These are phyloP conservation scores for Fraxinus baroniana DNA, from an alignment of 305 asterid species.

Conservation along the genomic window DNA sequence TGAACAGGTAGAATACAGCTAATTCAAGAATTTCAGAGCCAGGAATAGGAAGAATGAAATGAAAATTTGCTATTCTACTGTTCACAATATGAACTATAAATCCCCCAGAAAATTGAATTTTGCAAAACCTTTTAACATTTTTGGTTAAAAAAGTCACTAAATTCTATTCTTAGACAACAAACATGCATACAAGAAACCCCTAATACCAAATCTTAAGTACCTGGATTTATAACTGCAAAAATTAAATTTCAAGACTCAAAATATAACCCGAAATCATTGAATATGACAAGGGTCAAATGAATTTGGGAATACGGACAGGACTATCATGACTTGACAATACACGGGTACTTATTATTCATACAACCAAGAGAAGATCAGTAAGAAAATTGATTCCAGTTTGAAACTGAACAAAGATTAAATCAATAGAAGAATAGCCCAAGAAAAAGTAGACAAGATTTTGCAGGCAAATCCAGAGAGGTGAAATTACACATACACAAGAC, in stretches of 20 bases:
- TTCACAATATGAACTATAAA: not conserved
- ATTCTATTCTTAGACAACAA: not conserved
- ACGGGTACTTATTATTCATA: not conserved
- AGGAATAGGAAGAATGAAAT: not conserved
- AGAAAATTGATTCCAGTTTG: not conserved
- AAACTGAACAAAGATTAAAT: not conserved
- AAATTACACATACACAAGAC: not conserved
- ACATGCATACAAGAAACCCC: constrained; percentile 15
- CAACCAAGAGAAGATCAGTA: not conserved
- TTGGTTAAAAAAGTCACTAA: not conserved
- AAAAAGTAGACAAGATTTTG: not conserved
- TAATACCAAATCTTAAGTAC: constrained; percentile 8
- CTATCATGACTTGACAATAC: not conserved
- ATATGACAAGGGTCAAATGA: not conserved
- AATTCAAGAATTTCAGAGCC: constrained; percentile 14
- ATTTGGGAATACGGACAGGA: constrained; percentile 12
- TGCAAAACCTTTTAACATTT: not conserved
- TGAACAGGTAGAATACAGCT: constrained; percentile 10
- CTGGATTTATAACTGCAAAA: not conserved
- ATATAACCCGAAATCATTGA: not conserved
- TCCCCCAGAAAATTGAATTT: not conserved
- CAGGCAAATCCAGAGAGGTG: not conserved
- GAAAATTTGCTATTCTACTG: constrained; percentile 6
- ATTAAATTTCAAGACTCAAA: not conserved
- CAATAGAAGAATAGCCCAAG: not conserved